A percentile compares a stretch with the other conserved stretches of the same genome.
These are phyloP conservation scores for Colletotrichum zoysiae DNA, from an alignment of 2,329 filamentous ascomycete species.

Conservation along the genomic window DNA sequence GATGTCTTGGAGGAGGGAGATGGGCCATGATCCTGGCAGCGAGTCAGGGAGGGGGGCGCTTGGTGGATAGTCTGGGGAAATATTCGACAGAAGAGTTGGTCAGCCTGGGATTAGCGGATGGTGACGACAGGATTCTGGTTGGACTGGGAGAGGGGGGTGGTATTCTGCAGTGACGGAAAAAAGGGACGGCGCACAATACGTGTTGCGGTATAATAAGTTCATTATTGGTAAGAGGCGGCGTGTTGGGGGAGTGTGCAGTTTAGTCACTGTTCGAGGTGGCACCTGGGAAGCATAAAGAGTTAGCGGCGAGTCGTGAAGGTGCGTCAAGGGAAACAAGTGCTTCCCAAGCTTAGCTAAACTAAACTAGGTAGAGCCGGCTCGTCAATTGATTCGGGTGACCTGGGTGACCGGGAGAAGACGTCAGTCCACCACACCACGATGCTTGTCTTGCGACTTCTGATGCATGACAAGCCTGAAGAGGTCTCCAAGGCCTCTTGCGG, in stretches of 20 bases:
- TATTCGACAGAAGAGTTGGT: conserved; percentile 11
- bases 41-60: conserved; percentile 25
- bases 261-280: conserved; percentile 19
- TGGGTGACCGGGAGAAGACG: neutral
- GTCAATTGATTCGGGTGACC: conserved; percentile 27
- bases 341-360: conserved; percentile 4
- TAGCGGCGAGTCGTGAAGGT: conserved; percentile 33
- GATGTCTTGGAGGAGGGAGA: conserved; percentile 11
- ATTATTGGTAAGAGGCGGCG: neutral
- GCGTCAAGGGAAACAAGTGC: conserved; percentile 24
- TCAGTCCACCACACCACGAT: neutral
- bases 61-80: conserved; percentile 39
- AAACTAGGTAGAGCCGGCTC: neutral
- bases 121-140: conserved; percentile 21
- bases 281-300: conserved; percentile 23
- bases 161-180: conserved; percentile 9
- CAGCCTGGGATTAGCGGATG: conserved; percentile 15
- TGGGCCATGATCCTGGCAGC: conserved; percentile 23
- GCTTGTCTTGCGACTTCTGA: neutral
- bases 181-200: neutral
- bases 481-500: conserved; percentile 11
- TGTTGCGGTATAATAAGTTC: neutral
- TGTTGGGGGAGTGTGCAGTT: conserved; percentile 5
- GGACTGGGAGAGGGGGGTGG: neutral
- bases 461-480: neutral